A percentile compares a stretch with the other conserved stretches of the same genome.
Conservation (phyloP, 1,139 yeast genomes). For the Torulaspora globosa region DNA sequence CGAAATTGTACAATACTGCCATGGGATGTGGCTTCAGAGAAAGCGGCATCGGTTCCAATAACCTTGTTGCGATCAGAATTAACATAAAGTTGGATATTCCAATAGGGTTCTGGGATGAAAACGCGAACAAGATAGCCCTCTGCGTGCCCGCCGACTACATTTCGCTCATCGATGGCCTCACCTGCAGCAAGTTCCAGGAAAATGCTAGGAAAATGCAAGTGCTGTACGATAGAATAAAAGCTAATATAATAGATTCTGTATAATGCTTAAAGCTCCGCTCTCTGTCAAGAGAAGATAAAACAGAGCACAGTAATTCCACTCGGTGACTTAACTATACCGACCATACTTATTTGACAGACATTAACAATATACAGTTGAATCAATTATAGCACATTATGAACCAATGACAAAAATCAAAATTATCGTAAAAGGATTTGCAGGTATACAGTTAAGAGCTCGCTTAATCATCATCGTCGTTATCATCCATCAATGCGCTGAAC, state of each 20-base stretch:
- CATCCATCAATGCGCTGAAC: slow-evolving; percentile 36
- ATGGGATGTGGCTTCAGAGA: slow-evolving; percentile 86
- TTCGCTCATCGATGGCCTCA: slow-evolving; percentile 45
- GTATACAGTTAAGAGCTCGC: slow-evolving; percentile 8
- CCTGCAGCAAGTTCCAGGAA: slow-evolving; percentile 59
- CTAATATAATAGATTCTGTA: slow-evolving; percentile 27
- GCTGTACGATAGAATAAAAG: slow-evolving; percentile 44
- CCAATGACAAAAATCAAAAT: slow-evolving; percentile 8
- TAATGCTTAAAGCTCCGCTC: not conserved
- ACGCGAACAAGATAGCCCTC: slow-evolving; percentile 35
- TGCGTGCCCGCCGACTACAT: slow-evolving; percentile 52
- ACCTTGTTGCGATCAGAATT: slow-evolving; percentile 72
- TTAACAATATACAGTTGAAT: slow-evolving; percentile 17
- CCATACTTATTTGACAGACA: not conserved
- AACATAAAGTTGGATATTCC: slow-evolving; percentile 66
- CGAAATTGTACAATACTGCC: slow-evolving; percentile 60
- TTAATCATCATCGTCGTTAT: slow-evolving; percentile 30
- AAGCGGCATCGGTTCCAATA: slow-evolving; percentile 76
- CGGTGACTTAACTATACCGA: not conserved
- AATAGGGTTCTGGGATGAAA: slow-evolving; percentile 50
- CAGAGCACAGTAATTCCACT: slow-evolving; percentile 6
- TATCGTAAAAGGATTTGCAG: slow-evolving; percentile 7
- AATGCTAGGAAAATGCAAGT: slow-evolving; percentile 54
- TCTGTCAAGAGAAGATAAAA: not conserved
- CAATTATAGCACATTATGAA: slow-evolving; percentile 13